A percentile compares a stretch with the other conserved stretches of the same genome.
These are phyloP conservation scores for Pseudohalonectria lignicola DNA, from an alignment of 2,329 filamentous ascomycete genomes.

Conservation along the genomic window DNA sequence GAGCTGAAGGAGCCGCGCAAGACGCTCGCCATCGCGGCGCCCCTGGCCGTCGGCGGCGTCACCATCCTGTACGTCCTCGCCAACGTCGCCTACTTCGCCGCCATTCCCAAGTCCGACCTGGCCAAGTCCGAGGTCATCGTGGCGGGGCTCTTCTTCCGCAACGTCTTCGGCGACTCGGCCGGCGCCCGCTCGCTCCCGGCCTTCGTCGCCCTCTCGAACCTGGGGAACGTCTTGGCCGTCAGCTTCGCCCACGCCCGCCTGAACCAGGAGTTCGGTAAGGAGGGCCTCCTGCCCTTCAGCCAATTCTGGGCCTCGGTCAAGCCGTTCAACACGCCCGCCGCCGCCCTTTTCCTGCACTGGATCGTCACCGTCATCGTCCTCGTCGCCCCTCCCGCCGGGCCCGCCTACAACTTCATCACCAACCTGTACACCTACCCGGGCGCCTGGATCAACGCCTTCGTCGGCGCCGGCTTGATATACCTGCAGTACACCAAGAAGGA, in stretches of 20 bases:
- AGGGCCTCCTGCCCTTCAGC: conserved; percentile 55
- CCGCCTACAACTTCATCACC: conserved; percentile 49
- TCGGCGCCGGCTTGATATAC: conserved; percentile 7
- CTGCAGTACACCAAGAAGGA: conserved; percentile 13
- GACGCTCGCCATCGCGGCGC: conserved; percentile 45
- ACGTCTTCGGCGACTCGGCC: conserved; percentile 32
- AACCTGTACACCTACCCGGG: conserved; percentile 34
- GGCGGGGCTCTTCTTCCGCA: conserved; percentile 46
- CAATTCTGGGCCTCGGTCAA: conserved; percentile 58
- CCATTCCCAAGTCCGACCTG: conserved; percentile 44
- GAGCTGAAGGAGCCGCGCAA: conserved; percentile 46
- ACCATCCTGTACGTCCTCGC: conserved; percentile 43
- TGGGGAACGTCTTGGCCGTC: conserved; percentile 52
- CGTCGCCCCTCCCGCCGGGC: conserved; percentile 12
- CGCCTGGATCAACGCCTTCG: conserved; percentile 29
- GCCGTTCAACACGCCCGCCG: conserved; percentile 55
- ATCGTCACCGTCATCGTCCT: conserved; percentile 49
- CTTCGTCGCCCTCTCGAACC: conserved; percentile 48
- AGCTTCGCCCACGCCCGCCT: conserved; percentile 50
- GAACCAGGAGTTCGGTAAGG: conserved; percentile 58
- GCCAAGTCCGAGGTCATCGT: conserved; percentile 39
- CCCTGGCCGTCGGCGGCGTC: conserved; percentile 41
- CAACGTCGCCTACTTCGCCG: conserved; percentile 49
- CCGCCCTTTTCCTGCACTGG: conserved; percentile 52
- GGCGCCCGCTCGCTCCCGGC: conserved; percentile 43